Percentiles rank a stretch among this genome's conserved stretches.
phyloP scores from a whole-genome alignment of 768 basidiomycete species.

The Austroboletus eburneus region DNA sequence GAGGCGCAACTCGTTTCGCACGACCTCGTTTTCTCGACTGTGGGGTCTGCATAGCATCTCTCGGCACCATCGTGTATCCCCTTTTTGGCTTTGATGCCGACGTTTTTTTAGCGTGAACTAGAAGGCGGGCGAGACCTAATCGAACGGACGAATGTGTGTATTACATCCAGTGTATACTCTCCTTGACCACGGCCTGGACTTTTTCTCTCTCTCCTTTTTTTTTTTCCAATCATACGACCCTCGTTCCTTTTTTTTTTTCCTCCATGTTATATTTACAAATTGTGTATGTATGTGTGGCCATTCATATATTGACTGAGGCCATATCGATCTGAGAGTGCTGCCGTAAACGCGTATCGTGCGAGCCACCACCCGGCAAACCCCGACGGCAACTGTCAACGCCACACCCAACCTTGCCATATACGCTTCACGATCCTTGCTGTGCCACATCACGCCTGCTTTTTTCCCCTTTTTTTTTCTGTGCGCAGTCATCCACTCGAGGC shows the following conservation, averaged over 20 bases:
- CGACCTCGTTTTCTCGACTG: slow-evolving; percentile 11
- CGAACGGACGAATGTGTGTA: slow-evolving; percentile 17
- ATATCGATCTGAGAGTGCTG: no score
- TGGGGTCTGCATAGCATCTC: slow-evolving; percentile 7
- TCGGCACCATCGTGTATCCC: background rate
- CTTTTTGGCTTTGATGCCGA: background rate
- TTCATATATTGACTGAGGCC: no score
- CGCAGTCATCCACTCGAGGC: background rate
- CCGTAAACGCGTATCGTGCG: no score
- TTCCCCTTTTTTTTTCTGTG: no score
- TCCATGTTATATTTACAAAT: no score
- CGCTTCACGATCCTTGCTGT: slow-evolving; percentile 12
- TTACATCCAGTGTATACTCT: no score
- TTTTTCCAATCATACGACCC: background rate
- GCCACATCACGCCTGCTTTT: slow-evolving; percentile 6
- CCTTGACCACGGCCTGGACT: slow-evolving; percentile 5
- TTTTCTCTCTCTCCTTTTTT: background rate
- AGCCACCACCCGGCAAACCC: slow-evolving; percentile 15
- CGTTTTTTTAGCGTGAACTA: background rate
- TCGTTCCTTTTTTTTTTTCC: background rate
- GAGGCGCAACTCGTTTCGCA: slow-evolving; percentile 40
- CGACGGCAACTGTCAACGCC: slow-evolving; percentile 24
- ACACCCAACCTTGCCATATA: slow-evolving; percentile 25
- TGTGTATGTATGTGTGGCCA: no score
- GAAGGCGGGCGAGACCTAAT: background rate